Evolutionary conservation across 1,139 yeast genomes (phyloP).

Genomic region (Candida tropicalis): DNA sequence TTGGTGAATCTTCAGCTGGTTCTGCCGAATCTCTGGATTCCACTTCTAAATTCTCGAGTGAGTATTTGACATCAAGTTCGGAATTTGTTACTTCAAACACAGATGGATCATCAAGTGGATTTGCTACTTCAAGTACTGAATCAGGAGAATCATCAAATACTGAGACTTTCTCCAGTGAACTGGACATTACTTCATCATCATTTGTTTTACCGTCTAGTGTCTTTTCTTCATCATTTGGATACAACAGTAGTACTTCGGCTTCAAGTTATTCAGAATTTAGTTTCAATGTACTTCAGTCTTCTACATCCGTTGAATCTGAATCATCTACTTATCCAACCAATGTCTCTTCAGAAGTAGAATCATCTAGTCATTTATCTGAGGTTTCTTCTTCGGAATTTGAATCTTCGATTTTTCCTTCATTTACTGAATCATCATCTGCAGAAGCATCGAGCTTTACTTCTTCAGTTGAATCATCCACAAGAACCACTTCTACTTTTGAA

Average conservation of each 20-base stretch:
- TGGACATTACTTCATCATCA: neutral
- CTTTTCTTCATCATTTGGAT: neutral
- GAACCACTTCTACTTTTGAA: too few relatives aligned
- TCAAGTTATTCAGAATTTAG: neutral
- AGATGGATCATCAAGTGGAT: neutral
- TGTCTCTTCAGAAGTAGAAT: too few relatives aligned
- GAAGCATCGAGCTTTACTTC: too few relatives aligned
- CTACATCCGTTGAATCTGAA: neutral
- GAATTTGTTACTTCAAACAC: neutral
- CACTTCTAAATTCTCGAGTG: neutral
- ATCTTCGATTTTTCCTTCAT: too few relatives aligned
- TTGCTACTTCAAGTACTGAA: too few relatives aligned
- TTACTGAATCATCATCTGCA: too few relatives aligned
- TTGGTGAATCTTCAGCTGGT: neutral
- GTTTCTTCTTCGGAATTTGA: too few relatives aligned
- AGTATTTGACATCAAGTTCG: neutral
- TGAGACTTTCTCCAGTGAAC: neutral
- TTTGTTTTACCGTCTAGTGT: neutral
- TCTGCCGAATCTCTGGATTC: neutral
- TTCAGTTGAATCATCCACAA: too few relatives aligned
- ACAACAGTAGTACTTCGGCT: neutral
- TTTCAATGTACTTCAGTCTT: neutral
- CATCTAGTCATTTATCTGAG: too few relatives aligned
- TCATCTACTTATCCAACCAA: too few relatives aligned
- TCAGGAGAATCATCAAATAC: neutral